Conservation (phyloP, 1,284 basidiomycete species). For the Puccinia horiana region DNA sequence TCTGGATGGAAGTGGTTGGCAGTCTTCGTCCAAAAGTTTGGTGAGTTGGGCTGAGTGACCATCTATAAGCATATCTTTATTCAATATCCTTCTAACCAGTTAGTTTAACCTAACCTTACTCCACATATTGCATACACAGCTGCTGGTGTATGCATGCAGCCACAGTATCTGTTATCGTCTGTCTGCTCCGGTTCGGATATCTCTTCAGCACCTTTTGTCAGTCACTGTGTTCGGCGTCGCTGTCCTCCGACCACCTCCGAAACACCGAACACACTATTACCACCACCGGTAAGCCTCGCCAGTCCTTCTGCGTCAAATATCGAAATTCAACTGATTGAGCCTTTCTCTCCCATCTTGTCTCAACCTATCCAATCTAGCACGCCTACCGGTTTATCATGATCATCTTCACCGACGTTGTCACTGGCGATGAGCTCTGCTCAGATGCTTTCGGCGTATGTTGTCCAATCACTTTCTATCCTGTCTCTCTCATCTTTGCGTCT, state of each 20-base stretch:
- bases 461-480: background rate
- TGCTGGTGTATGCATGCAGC: background rate
- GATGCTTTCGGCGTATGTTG: slow-evolving; percentile 77
- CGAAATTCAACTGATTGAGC: background rate
- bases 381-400: slow-evolving; percentile 22
- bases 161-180: too few species aligned
- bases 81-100: background rate
- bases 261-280: too few species aligned
- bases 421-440: slow-evolving; percentile 90
- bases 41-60: too few species aligned
- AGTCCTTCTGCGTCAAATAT: too few species aligned
- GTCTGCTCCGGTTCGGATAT: slow-evolving; percentile 7
- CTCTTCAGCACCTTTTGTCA: background rate
- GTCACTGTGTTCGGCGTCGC: too few species aligned
- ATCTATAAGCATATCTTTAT: background rate
- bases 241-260: too few species aligned
- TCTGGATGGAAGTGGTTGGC: background rate
- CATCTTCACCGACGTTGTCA: slow-evolving; percentile 63
- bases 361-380: background rate
- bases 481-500: background rate
- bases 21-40: too few species aligned
- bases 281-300: background rate
- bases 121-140: background rate
- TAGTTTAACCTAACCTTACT: background rate
- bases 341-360: background rate